Evolutionary conservation across 352 stramenopile species (phyloP), one percentile per base, ranked within the genome.

Genomic region (Pythium scleroteichum): DNA sequence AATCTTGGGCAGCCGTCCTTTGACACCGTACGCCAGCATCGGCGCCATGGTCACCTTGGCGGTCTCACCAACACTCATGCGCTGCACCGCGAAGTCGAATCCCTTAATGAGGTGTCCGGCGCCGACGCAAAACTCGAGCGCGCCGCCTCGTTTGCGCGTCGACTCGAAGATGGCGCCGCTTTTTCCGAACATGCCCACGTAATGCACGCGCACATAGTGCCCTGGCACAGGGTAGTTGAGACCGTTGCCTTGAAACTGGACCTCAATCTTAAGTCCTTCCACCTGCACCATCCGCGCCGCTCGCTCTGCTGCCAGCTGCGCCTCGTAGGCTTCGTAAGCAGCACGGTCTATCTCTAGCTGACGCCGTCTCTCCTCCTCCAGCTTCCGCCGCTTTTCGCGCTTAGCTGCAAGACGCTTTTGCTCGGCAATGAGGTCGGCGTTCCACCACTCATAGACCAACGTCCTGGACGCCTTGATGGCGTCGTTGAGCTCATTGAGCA

Each of bases 11-110:
- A 79, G 76, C 22, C 73, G 64, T 2, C 84, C 84, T 50, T 85
- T 85, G n/a, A 87, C 73, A 3, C 84, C 84, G 52, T 93, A 93
- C 14, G 79, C 84, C 27, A 91, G 68, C 46, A 80, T 77, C 1
- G 84, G 81, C 41, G 69, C 76, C 50, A 89, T 74, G 8, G 78
- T 89, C 27, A 89, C 71, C 24, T 68, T 72, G 19, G 84, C 64
- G 1, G 81, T 93, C 72, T 93, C 84, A 0, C 84, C 84, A 3
- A 93, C 68, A 38, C 79, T 90, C 81, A 93, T 93, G 27, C 73
- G 76, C 48, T 85, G 78, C 46, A 93, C 58, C 14, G 73, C 84
- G 6, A 90, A 32, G 38, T 93, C 84, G 29, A 88, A 93, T 0
- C 79, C 84, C 49, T 75, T 54, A 62, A 93, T 90, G 7, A 88